phyloP scores from a whole-genome alignment of 2,329 filamentous ascomycete species.

The Colletotrichum higginsianum region DNA sequence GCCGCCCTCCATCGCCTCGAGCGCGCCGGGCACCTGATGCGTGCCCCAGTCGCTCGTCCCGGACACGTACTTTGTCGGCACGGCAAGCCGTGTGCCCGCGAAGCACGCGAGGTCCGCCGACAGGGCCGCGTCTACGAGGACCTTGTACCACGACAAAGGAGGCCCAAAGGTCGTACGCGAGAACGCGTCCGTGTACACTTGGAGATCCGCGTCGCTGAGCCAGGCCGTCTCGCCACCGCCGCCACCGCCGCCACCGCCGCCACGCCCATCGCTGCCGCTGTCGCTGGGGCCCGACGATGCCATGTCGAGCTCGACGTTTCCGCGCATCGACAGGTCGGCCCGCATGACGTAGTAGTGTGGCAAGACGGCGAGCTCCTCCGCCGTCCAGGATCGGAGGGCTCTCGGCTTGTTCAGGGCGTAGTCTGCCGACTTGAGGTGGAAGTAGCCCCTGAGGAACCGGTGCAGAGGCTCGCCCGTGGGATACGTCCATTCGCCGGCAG shows the following conservation, averaged over 20 bases:
- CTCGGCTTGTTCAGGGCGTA: slow-evolving; percentile 70
- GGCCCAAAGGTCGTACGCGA: slow-evolving; percentile 75
- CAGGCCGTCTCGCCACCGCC: slow-evolving; percentile 54
- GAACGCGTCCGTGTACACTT: slow-evolving; percentile 74
- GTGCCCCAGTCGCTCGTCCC: slow-evolving; percentile 78
- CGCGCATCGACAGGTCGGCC: slow-evolving; percentile 69
- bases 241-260: no score
- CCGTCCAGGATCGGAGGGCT: slow-evolving; percentile 69
- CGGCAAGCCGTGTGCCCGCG: slow-evolving; percentile 72
- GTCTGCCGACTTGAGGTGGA: slow-evolving; percentile 76
- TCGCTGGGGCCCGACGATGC: neutral
- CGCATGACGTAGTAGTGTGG: slow-evolving; percentile 80
- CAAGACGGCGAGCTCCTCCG: slow-evolving; percentile 70
- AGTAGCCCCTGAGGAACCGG: slow-evolving; percentile 76
- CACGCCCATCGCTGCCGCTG: no score
- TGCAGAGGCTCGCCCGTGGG: slow-evolving; percentile 54
- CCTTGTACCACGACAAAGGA: slow-evolving; percentile 77
- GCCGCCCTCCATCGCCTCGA: slow-evolving; percentile 58
- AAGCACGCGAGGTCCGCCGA: slow-evolving; percentile 70
- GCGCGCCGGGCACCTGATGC: slow-evolving; percentile 75
- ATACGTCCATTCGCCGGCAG: slow-evolving; percentile 60
- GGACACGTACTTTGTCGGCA: slow-evolving; percentile 73
- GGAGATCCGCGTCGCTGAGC: slow-evolving; percentile 71
- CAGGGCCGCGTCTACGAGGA: slow-evolving; percentile 63
- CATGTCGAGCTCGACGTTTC: slow-evolving; percentile 64